phyloP scores from a whole-genome alignment of 116 monocot species.

The Cymodocea nodosa region DNA sequence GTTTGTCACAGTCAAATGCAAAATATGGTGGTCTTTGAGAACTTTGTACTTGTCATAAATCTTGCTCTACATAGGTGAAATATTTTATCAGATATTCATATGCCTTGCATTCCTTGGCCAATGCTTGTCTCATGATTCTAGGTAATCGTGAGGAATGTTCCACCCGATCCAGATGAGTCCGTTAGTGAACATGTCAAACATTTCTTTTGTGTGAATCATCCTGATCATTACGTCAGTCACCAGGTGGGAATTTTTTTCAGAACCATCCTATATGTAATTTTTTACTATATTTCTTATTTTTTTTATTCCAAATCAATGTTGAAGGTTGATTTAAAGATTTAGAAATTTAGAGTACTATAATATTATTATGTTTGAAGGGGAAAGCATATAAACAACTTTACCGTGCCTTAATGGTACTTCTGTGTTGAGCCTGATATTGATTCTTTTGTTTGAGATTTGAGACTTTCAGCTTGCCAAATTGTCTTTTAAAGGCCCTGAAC shows the following conservation, averaged over 20 bases:
- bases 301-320: background rate
- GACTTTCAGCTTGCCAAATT: too few species aligned
- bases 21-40: too few species aligned
- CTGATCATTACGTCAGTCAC: conserved; percentile 59
- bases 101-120: background rate
- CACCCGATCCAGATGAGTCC: conserved; percentile 84
- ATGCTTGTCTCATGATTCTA: conserved; percentile 7
- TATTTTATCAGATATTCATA: background rate
- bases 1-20: too few species aligned
- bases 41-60: too few species aligned
- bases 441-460: too few species aligned
- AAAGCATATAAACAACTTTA: too few species aligned
- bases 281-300: background rate
- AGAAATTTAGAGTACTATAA: too few species aligned
- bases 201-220: conserved; percentile 85
- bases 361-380: too few species aligned
- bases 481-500: too few species aligned
- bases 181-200: conserved; percentile 79
- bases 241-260: conserved; percentile 29
- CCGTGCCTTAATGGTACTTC: too few species aligned
- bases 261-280: background rate
- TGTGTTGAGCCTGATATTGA: too few species aligned
- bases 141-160: conserved; percentile 81
- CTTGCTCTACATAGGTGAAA: background rate
- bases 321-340: too few species aligned